Evolutionary conservation across 345 rosid genomes (phyloP), one percentile per base, ranked within the genome.

Genomic region (Noccaea caerulescens): DNA sequence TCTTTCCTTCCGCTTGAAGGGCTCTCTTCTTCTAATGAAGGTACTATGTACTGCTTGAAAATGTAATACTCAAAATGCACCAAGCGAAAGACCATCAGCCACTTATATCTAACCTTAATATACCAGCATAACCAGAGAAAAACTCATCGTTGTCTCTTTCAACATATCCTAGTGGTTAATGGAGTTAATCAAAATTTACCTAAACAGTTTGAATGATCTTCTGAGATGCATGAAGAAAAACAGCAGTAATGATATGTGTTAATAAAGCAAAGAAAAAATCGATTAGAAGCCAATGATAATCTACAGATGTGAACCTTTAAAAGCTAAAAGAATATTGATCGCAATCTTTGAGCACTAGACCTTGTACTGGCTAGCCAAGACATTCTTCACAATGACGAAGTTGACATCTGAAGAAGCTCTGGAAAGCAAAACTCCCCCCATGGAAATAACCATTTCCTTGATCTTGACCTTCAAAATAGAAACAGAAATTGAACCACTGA

Each of bases 351-450:
- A 75, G 72, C 13, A 52, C 55, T 27, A 62, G 34, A 94, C 96
- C 97, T 94, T 91, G 87, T 94, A 94, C 80, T 91, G 89, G 79
- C 88, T 83, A 78, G 99, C 95, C 81, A 87, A 83, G 62, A 94
- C 96, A 84, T 87, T 88, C 86, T 94, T 94, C 38, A 77, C 99
- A 68, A 91, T 72, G 36, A 94, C 88, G 36, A 94, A 91, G 78
- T 88, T 85, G 74, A 88, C 88, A 83, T 94, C 99, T 38, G 76
- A 68, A 53, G 87, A 84, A 67, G 84, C 72, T 84, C 66, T 89
- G 51, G 80, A 58, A 32, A 79, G 83, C 77, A 91, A 71, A 55
- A 78, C 62, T 60, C 99, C 99, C 10, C 97, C 90, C 99, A 91
- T 91, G 60, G 89, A 88, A 50, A 82, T 71, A 33, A 94, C 95